Conservation (phyloP, 208 protist species). For the Crithidia brevicula region DNA sequence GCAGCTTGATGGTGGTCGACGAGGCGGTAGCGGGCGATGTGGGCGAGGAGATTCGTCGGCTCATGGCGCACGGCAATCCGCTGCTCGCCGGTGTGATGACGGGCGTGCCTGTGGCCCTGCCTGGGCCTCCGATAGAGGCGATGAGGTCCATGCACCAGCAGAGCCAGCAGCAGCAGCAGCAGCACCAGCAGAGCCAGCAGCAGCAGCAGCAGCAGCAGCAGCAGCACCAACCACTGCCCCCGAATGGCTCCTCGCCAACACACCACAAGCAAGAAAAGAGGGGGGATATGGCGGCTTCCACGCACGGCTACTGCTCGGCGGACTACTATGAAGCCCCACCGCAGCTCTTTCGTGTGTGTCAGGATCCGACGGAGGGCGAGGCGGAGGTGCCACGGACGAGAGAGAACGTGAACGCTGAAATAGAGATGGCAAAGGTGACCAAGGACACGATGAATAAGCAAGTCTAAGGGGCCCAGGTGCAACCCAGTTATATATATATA, state of each 20-base stretch:
- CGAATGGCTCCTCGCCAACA: neutral
- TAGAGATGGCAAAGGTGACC: neutral
- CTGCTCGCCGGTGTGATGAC: neutral
- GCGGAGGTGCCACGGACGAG: too few species aligned
- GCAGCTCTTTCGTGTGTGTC: neutral
- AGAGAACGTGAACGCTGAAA: neutral
- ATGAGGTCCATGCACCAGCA: neutral
- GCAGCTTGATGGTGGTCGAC: neutral
- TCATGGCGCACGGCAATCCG: neutral
- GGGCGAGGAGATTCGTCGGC: neutral
- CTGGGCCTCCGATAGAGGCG: slow-evolving; percentile 1
- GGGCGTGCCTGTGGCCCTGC: neutral
- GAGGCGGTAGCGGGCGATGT: neutral
- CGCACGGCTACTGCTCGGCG: neutral
- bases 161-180: neutral
- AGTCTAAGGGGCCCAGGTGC: too few species aligned
- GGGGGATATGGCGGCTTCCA: neutral
- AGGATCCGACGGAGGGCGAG: too few species aligned
- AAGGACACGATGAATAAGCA: too few species aligned
- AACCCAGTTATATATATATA: neutral
- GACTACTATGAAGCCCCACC: slow-evolving; percentile 6
- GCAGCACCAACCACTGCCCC: neutral
- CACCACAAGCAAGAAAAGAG: neutral
- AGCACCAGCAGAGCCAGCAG: neutral
- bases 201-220: neutral